Percentiles rank a stretch among this genome's conserved stretches.
Conservation (phyloP, 805 yeast genomes). For the Candida piceae region DNA sequence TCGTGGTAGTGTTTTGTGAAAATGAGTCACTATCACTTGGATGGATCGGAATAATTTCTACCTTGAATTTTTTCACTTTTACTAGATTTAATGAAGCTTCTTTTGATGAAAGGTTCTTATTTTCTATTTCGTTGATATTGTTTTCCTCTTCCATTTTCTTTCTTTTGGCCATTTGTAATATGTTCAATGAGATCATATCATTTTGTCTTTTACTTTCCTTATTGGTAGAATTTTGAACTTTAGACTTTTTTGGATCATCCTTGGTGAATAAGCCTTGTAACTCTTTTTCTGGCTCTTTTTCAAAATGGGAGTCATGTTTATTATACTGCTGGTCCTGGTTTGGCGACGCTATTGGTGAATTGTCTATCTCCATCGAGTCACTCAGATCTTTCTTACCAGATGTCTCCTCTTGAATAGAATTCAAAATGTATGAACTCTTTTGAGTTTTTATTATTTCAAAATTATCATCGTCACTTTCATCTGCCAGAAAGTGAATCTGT, state of each 20-base stretch:
- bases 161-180: not conserved
- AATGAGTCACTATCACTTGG: not conserved
- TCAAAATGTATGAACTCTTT: not conserved
- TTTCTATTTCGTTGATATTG: too few relatives aligned
- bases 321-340: too few relatives aligned
- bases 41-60: not conserved
- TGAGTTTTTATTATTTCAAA: not conserved
- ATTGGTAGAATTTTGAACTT: not conserved
- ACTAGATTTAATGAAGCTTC: not conserved
- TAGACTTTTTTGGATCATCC: too few relatives aligned
- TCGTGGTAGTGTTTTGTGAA: conserved; percentile 1
- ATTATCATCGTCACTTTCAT: not conserved
- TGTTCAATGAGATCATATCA: not conserved
- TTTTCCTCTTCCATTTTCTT: not conserved
- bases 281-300: not conserved
- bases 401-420: not conserved
- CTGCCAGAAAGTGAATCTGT: not conserved
- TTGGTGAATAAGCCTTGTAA: not conserved
- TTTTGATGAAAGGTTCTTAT: too few relatives aligned
- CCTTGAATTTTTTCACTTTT: conserved; percentile 1
- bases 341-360: too few relatives aligned
- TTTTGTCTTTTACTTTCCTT: not conserved
- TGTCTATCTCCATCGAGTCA: too few relatives aligned
- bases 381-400: too few relatives aligned
- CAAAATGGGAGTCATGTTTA: not conserved